These are phyloP conservation scores for Lactarius vividus DNA, from an alignment of 768 basidiomycete species.

Conservation along the genomic window DNA sequence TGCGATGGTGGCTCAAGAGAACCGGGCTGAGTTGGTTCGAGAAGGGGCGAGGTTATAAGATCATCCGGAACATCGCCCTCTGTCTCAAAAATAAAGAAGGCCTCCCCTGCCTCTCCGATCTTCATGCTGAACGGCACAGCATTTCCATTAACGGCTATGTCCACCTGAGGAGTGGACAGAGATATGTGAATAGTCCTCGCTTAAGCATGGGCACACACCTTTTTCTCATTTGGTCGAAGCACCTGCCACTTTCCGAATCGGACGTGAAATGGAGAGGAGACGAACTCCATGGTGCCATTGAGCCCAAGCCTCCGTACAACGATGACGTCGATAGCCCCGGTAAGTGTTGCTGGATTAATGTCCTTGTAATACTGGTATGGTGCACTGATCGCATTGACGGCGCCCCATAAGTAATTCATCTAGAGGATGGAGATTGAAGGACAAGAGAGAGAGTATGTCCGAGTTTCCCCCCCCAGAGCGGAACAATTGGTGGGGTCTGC, in stretches of 20 bases:
- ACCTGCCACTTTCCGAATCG: constrained; percentile 98
- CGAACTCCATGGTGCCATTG: constrained; percentile 64
- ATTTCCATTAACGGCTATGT: constrained; percentile 81
- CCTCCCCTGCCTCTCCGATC: constrained; percentile 97
- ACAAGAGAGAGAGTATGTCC: background rate
- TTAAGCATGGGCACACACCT: constrained; percentile 46
- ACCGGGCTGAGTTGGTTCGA: constrained; percentile 56
- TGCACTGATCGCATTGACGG: constrained; percentile 79
- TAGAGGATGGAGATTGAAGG: background rate
- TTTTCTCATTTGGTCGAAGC: constrained; percentile 89
- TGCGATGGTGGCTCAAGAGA: constrained; percentile 31
- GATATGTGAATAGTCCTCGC: background rate
- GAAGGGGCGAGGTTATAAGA: constrained; percentile 89
- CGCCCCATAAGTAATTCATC: constrained; percentile 90
- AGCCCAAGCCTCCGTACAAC: constrained; percentile 77
- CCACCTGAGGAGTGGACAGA: constrained; percentile 54
- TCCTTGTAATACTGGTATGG: constrained; percentile 91
- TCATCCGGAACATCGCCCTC: constrained; percentile 91
- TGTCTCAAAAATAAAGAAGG: constrained; percentile 98
- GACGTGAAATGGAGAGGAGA: constrained; percentile 95
- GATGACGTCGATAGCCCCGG: constrained; percentile 98
- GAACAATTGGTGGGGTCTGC: background rate
- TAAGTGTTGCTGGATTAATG: constrained; percentile 94
- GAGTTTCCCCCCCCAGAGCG: background rate
- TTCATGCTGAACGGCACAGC: constrained; percentile 95